Base-by-base conservation (phyloP, 495 filamentous ascomycete species). In the Neurospora sp. region DNA sequence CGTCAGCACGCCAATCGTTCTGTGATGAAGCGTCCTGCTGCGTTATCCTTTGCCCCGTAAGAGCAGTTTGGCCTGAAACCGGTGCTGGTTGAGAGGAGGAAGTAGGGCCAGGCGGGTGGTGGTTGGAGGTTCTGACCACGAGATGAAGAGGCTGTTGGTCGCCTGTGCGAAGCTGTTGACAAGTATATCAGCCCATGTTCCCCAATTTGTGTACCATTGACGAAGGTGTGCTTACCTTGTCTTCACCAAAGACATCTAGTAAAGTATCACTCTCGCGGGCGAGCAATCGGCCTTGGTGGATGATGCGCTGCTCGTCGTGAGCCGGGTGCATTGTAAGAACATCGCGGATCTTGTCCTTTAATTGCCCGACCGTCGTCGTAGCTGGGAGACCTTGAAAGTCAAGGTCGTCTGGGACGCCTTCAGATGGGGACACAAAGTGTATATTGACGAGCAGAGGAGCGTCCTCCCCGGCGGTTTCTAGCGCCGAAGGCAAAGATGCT, bases 361-460 rank as follows among this genome's bases (percentile, higher is more conserved):
- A 78, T 74, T 89, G 81, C 18, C 82, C 85, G 40, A 93, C 77
- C 3, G 90, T 92, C 0, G 86, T 87, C 1, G 86, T 80, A 5
- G 85, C 80, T 4, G 88, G 81, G 18, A 92, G 72, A 12, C 54
- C 27, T 62, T 62, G 54, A 62, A 62, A 62, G 54, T 62, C 54
- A 31, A 62, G 54, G 27, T 62, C 54, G 23, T 84, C 80, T 3
- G 84, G 77, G 66, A 90, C 83, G 35, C 88, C 87, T 39, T 85
- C 77, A 2, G 89, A 90, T 4, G 90, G 91, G 75, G 90, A 92
- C 11, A 93, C 76, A 59, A 93, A 83, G 75, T 91, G 85, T 39
- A 94, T 81, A 39, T 85, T 88, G 75, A 92, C 84, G 14, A 74
- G 77, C 48, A 77, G 69, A 73, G 72, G 76, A 66, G 71, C 71